Evolutionary conservation across 768 basidiomycete genomes (phyloP), one percentile per base, ranked within the genome.

Genomic region (Scleroderma bovista): DNA sequence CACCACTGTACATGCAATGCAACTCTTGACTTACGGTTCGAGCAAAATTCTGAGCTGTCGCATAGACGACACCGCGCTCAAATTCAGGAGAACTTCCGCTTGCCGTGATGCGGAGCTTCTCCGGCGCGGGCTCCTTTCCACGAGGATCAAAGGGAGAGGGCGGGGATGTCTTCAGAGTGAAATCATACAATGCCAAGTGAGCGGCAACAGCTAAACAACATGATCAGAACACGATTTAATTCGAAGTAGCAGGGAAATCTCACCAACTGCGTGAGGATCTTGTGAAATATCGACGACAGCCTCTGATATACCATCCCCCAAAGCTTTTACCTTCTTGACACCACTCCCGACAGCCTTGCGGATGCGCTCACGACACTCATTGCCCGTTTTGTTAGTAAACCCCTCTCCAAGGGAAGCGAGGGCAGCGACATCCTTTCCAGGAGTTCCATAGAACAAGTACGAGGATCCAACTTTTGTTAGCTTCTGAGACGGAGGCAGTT

Each of bases 181-280:
- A 92, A 55, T 81, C 79, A 67, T 86, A 89, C 39, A 77, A 60
- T 6, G 86, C 85, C 54, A 93, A 73, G 57, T 88, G 76, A 2
- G 91, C 81, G 5, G 83, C 88, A 44, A 90, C 88, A 39, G 90
- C 89, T 85, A 54, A 42, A 52, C 38, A 52, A 50, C 11, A 23
- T 16, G 46, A 22, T 34, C 9, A 50, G 26, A 54, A 31, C 12
- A 6, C 51, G 32, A 29, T 4, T 20, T 16, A 16, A 47, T 4
- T 20, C 9, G 26, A 43, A 11, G 12, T 16, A 29, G 52, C 9
- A 29, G 31, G 33, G 51, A 44, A 46, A 29, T 29, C 45, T 48
- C 54, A 87, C 88, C 86, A 53, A 88, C 81, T 52, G 88, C 89
- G 53, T 92, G 88, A 19, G 87, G 76, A 65, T 91, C 86, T 1